Evolutionary conservation across 2,329 filamentous ascomycete genomes (phyloP).

Genomic region (Phyllosticta citrichinensis): DNA sequence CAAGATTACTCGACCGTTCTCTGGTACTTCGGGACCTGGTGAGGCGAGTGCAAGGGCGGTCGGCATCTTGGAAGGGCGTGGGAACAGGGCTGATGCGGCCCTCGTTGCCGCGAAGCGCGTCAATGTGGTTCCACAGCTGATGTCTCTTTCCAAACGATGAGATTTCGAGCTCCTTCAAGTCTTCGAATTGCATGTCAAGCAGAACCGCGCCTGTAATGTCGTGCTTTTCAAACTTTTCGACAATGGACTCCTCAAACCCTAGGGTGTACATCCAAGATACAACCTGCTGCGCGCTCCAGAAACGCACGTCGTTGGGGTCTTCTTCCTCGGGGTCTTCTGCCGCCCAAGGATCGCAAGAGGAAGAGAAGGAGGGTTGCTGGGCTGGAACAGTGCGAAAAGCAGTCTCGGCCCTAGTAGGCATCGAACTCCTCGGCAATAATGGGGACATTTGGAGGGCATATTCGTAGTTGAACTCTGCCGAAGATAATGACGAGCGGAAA

Average conservation of each 20-base stretch:
- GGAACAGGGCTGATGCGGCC: slow-evolving; percentile 32
- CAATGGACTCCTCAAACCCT: slow-evolving; percentile 65
- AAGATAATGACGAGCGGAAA: slow-evolving; percentile 61
- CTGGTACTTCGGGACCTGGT: slow-evolving; percentile 15
- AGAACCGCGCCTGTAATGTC: slow-evolving; percentile 85
- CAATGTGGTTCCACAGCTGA: slow-evolving; percentile 71
- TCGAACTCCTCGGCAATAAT: slow-evolving; percentile 54
- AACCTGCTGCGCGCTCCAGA: slow-evolving; percentile 67
- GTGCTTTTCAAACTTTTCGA: slow-evolving; percentile 80
- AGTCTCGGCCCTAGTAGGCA: slow-evolving; percentile 29
- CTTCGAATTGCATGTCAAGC: slow-evolving; percentile 84
- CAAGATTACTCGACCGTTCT: slow-evolving; percentile 26
- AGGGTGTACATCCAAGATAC: slow-evolving; percentile 79
- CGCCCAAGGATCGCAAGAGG: slow-evolving; percentile 1
- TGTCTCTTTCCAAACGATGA: slow-evolving; percentile 72
- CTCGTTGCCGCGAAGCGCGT: slow-evolving; percentile 48
- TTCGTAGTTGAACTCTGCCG: slow-evolving; percentile 42
- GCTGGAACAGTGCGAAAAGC: not conserved
- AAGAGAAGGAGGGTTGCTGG: slow-evolving; percentile 1
- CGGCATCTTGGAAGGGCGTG: slow-evolving; percentile 40
- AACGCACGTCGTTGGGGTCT: slow-evolving; percentile 50
- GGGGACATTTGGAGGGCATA: slow-evolving; percentile 60
- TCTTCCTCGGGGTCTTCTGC: slow-evolving; percentile 32
- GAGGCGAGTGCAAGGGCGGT: slow-evolving; percentile 32
- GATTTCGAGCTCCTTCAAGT: slow-evolving; percentile 71